These are phyloP conservation scores for Fusarium torulosum DNA, from an alignment of 2,329 filamentous ascomycete species.

Conservation along the genomic window DNA sequence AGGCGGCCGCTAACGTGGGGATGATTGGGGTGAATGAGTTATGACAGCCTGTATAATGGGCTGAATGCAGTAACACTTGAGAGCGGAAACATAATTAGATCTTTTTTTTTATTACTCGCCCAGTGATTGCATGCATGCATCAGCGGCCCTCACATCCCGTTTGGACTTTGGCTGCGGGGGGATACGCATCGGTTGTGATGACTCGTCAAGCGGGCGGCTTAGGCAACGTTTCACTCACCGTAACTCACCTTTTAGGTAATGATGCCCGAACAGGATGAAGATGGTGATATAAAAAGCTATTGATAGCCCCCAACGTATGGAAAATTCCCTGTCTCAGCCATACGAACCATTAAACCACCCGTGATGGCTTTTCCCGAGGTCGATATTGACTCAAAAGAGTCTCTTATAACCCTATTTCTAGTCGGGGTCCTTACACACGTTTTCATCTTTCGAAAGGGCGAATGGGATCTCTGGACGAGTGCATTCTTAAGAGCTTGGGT, in stretches of 20 bases:
- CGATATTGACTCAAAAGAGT: neutral
- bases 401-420: neutral
- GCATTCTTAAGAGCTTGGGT: neutral
- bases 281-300: neutral
- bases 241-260: neutral
- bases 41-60: neutral
- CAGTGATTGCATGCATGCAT: neutral
- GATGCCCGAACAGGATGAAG: neutral
- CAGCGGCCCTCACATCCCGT: neutral
- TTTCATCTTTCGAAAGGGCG: slow-evolving; percentile 10
- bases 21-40: neutral
- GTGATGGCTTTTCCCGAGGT: neutral
- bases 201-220: neutral
- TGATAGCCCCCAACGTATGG: neutral
- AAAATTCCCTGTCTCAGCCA: fast-evolving
- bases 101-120: neutral
- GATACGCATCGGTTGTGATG: too few species aligned
- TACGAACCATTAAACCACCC: neutral
- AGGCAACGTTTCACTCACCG: neutral
- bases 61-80: neutral
- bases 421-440: neutral
- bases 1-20: neutral
- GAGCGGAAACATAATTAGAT: neutral
- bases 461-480: slow-evolving; percentile 26
- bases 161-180: neutral